A percentile compares a stretch with the other conserved stretches of the same genome.
Conservation (phyloP, 176 grass and related monocot species). For the Juncus effusus region DNA sequence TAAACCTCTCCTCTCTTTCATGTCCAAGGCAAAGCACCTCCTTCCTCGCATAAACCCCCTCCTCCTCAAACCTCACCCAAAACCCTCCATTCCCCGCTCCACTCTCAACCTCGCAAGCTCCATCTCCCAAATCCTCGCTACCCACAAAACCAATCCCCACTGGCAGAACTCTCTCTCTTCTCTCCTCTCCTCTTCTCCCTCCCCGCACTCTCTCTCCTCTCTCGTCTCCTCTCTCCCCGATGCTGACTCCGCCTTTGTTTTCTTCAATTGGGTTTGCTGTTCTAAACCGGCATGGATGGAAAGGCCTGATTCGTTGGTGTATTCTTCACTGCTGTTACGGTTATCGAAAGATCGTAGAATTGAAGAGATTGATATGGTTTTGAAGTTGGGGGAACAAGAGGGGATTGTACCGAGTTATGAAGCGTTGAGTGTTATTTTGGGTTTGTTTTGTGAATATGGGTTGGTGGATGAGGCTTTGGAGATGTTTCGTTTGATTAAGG, state of each 20-base stretch:
- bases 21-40: constrained; percentile 25
- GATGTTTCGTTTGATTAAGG: constrained; percentile 15
- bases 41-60: constrained; percentile 24
- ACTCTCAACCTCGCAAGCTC: constrained; percentile 18
- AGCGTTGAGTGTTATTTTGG: constrained; percentile 23
- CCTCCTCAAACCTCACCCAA: constrained; percentile 2
- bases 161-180: constrained; percentile 30
- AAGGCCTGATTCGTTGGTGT: background rate
- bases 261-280: constrained; percentile 27
- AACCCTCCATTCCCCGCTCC: constrained; percentile 1
- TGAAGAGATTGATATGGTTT: constrained; percentile 4
- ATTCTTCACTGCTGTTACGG: constrained; percentile 24
- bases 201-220: constrained; percentile 15
- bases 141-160: constrained; percentile 20
- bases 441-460: constrained; percentile 19
- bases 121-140: constrained; percentile 14
- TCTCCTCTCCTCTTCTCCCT: constrained; percentile 14
- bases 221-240: constrained; percentile 30
- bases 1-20: background rate
- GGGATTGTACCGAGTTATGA: constrained; percentile 8
- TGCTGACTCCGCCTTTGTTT: constrained; percentile 26
- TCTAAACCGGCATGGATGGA: background rate
- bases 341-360: constrained; percentile 3
- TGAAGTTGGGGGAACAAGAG: constrained; percentile 16
- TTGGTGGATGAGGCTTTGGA: constrained; percentile 31